phyloP scores from a whole-genome alignment of 495 filamentous ascomycete species.

The Hypoxylon lienhwacheense region DNA sequence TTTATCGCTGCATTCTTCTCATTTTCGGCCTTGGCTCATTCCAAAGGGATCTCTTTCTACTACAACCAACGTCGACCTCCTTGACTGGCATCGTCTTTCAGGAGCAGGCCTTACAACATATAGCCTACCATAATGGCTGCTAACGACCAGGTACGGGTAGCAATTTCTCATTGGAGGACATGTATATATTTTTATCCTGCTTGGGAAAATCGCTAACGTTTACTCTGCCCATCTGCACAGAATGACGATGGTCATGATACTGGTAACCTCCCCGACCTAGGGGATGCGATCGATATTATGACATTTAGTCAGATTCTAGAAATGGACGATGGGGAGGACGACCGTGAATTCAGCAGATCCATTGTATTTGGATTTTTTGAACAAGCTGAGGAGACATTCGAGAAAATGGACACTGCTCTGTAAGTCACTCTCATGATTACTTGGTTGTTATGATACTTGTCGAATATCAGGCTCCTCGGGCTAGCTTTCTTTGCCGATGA shows the following conservation, averaged over 20 bases:
- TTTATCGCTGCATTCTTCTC: conserved; percentile 8
- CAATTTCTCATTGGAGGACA: conserved; percentile 4
- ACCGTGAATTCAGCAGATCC: conserved; percentile 73
- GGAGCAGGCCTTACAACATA: conserved; percentile 17
- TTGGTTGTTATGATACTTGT: conserved; percentile 10
- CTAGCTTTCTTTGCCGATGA: not conserved
- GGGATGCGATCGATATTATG: conserved; percentile 71
- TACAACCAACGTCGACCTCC: conserved; percentile 21
- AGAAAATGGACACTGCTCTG: conserved; percentile 80
- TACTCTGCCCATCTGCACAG: conserved; percentile 16
- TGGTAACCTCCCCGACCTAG: conserved; percentile 46
- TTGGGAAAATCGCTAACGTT: conserved; percentile 8
- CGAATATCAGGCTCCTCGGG: not conserved
- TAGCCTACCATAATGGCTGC: conserved; percentile 31
- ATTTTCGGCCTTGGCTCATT: conserved; percentile 20
- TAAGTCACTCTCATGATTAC: conserved; percentile 50
- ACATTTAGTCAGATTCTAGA: conserved; percentile 96
- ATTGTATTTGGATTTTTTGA: conserved; percentile 94
- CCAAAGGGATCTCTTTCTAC: conserved; percentile 4
- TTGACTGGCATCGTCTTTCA: conserved; percentile 20
- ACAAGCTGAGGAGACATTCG: conserved; percentile 84
- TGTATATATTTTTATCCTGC: too few species aligned
- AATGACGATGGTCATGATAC: conserved; percentile 34
- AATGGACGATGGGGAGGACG: conserved; percentile 87
- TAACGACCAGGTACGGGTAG: conserved; percentile 38